These are phyloP conservation scores for Jatropha multifida DNA, from an alignment of 441 rosid genomes.

Conservation along the genomic window DNA sequence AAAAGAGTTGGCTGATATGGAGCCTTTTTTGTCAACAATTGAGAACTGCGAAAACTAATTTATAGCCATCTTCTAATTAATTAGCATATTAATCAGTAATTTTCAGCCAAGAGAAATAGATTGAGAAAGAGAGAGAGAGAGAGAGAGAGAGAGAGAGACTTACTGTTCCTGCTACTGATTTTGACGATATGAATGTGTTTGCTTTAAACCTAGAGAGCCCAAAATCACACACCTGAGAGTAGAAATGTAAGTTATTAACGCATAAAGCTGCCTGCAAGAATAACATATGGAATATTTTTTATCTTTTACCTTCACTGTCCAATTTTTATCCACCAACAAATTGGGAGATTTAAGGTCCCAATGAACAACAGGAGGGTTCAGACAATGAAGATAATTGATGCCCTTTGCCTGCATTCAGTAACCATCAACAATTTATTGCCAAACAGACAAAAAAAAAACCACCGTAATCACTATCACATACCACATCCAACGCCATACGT, in stretches of 20 bases:
- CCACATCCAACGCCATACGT: constrained; percentile 97
- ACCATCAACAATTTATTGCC: constrained; percentile 21
- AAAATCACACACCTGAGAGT: constrained; percentile 83
- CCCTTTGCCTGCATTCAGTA: constrained; percentile 82
- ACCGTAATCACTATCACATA: constrained; percentile 33
- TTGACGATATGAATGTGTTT: constrained; percentile 85
- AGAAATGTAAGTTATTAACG: constrained; percentile 11
- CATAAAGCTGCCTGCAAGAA: constrained; percentile 8
- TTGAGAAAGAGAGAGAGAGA: constrained; percentile 18
- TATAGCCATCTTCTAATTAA: not conserved
- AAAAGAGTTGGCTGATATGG: not conserved
- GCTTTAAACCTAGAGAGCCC: constrained; percentile 96
- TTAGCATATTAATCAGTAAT: not conserved
- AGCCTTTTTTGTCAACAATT: not conserved
- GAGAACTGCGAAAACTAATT: not conserved
- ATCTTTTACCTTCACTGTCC: constrained; percentile 79
- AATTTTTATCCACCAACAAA: constrained; percentile 90
- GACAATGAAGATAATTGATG: constrained; percentile 89
- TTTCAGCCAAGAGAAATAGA: not conserved
- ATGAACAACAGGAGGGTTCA: constrained; percentile 87
- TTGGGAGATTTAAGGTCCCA: constrained; percentile 99
- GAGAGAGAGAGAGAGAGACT: constrained; percentile 31
- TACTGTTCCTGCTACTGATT: constrained; percentile 98
- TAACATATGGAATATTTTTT: not conserved
- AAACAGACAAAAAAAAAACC: not conserved